phyloP scores from a whole-genome alignment of 257 asterid genomes.

The Scutellaria minor region DNA sequence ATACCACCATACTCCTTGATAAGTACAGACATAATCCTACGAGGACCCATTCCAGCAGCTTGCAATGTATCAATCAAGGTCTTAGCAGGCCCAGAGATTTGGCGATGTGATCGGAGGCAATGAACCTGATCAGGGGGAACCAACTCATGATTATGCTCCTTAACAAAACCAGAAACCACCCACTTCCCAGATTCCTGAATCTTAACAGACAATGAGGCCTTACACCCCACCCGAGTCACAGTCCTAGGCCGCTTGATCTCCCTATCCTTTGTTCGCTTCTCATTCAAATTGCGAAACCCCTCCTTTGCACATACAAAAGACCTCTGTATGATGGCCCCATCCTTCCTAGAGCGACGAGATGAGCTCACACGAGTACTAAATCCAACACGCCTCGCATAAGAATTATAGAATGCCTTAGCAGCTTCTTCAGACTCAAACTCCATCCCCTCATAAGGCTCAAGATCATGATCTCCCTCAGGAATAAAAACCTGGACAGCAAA shows the following conservation, averaged over 20 bases:
- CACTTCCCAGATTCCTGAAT: slow-evolving; percentile 93
- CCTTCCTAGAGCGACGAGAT: slow-evolving; percentile 96
- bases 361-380: slow-evolving; percentile 99
- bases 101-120: slow-evolving; percentile 92
- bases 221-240: slow-evolving; percentile 94
- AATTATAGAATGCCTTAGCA: slow-evolving; percentile 93
- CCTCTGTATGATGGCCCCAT: slow-evolving; percentile 97
- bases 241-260: slow-evolving; percentile 89
- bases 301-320: slow-evolving; percentile 97
- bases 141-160: slow-evolving; percentile 91
- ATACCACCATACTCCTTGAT: slow-evolving; percentile 96
- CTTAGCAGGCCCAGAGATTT: slow-evolving; percentile 95
- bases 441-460: slow-evolving; percentile 95
- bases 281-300: slow-evolving; percentile 92
- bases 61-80: slow-evolving; percentile 92
- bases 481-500: slow-evolving; percentile 45
- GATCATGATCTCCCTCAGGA: slow-evolving; percentile 77
- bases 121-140: slow-evolving; percentile 98
- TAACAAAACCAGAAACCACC: slow-evolving; percentile 77
- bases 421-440: slow-evolving; percentile 99
- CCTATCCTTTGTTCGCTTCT: slow-evolving; percentile 87
- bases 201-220: slow-evolving; percentile 89
- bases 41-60: slow-evolving; percentile 99
- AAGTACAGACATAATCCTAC: slow-evolving; percentile 94
- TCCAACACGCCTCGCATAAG: slow-evolving; percentile 94